Conservation (phyloP, 306 rosid genomes). For the Bauhinia variegata region DNA sequence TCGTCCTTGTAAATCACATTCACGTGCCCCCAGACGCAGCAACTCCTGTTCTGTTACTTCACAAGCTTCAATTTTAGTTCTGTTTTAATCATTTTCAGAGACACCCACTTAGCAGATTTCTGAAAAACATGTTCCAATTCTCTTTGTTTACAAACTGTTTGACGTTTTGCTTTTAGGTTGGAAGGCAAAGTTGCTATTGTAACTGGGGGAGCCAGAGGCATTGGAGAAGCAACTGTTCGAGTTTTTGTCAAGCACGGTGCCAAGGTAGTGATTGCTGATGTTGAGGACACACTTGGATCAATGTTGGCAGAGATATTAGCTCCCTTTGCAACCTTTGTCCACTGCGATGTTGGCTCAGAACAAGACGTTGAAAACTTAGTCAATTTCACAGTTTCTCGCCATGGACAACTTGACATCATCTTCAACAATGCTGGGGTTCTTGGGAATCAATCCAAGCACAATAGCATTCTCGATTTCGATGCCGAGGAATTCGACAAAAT, state of each 20-base stretch:
- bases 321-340: slow-evolving; percentile 56
- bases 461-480: slow-evolving; percentile 77
- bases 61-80: background rate
- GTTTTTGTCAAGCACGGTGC: slow-evolving; percentile 82
- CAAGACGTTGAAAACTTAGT: slow-evolving; percentile 62
- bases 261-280: slow-evolving; percentile 74
- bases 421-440: slow-evolving; percentile 90
- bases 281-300: slow-evolving; percentile 59
- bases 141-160: slow-evolving; percentile 19
- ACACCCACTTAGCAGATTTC: background rate
- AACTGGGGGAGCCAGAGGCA: slow-evolving; percentile 85
- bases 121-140: too few relatives aligned
- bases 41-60: too few relatives aligned
- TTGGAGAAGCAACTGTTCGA: slow-evolving; percentile 78
- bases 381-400: slow-evolving; percentile 47
- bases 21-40: too few relatives aligned
- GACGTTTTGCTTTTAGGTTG: slow-evolving; percentile 46
- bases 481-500: slow-evolving; percentile 64
- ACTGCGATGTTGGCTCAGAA: slow-evolving; percentile 76
- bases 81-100: background rate
- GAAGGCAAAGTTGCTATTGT: slow-evolving; percentile 87
- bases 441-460: slow-evolving; percentile 68
- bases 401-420: slow-evolving; percentile 74
- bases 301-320: slow-evolving; percentile 59
- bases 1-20: background rate